Conservation (phyloP, 768 basidiomycete species). For the Tricholomella constricta region DNA sequence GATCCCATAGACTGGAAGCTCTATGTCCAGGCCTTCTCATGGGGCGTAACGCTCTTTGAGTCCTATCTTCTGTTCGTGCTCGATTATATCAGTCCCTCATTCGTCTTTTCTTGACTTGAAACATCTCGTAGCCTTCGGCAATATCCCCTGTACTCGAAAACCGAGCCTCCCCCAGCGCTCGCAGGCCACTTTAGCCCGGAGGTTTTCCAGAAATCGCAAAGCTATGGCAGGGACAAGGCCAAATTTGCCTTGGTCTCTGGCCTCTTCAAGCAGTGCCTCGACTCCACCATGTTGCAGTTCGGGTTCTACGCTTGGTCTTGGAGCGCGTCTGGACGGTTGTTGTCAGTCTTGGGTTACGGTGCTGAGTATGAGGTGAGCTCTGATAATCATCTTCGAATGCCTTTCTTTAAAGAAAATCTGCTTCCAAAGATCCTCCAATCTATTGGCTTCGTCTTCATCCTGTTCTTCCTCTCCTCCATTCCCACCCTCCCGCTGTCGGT, state of each 20-base stretch:
- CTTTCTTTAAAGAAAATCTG: not conserved
- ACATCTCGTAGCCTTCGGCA: constrained; percentile 57
- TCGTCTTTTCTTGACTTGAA: constrained; percentile 4
- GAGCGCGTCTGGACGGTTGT: constrained; percentile 55
- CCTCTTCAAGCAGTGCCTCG: constrained; percentile 71
- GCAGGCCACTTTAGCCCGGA: constrained; percentile 66
- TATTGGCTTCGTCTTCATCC: constrained; percentile 68
- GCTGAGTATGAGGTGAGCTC: constrained; percentile 69
- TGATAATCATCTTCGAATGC: not conserved
- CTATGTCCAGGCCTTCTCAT: constrained; percentile 78
- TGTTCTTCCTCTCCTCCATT: constrained; percentile 66
- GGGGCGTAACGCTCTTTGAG: constrained; percentile 82
- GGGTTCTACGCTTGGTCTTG: constrained; percentile 87
- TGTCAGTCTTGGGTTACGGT: constrained; percentile 62
- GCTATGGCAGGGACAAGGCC: constrained; percentile 91
- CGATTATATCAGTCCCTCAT: constrained; percentile 4
- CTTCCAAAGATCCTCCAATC: constrained; percentile 75
- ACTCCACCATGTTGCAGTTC: constrained; percentile 69
- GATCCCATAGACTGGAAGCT: constrained; percentile 80
- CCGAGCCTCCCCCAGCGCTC: constrained; percentile 69
- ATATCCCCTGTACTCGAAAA: constrained; percentile 81
- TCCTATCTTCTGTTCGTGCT: constrained; percentile 77
- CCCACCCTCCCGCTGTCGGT: constrained; percentile 75
- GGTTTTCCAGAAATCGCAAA: constrained; percentile 86
- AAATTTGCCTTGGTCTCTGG: constrained; percentile 75